Conservation (phyloP, 2,329 filamentous ascomycete genomes). For the Sporothrix dimorphospora region DNA sequence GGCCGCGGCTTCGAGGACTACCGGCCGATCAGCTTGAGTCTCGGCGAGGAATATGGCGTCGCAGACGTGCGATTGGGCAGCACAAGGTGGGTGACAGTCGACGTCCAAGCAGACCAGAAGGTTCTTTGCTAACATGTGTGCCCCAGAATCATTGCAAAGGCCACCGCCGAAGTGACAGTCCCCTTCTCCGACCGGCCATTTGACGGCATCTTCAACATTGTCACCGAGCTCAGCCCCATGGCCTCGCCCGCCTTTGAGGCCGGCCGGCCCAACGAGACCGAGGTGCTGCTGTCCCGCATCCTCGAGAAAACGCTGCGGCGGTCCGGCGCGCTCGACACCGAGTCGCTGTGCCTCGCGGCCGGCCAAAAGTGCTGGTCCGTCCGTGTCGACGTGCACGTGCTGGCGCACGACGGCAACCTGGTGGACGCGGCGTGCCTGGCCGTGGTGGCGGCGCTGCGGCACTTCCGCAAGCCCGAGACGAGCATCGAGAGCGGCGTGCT, state of each 20-base stretch:
- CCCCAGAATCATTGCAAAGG: constrained; percentile 75
- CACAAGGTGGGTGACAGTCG: constrained; percentile 65
- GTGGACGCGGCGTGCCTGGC: constrained; percentile 85
- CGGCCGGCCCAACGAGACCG: constrained; percentile 79
- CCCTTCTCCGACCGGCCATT: constrained; percentile 89
- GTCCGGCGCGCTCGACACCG: constrained; percentile 89
- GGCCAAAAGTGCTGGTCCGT: constrained; percentile 90
- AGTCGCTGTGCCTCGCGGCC: constrained; percentile 91
- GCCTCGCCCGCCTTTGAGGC: constrained; percentile 87
- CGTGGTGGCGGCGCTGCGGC: constrained; percentile 82
- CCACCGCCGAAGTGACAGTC: constrained; percentile 84
- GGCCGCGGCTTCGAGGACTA: constrained; percentile 80
- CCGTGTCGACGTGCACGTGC: constrained; percentile 86
- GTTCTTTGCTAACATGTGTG: neutral
- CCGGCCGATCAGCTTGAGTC: constrained; percentile 74
- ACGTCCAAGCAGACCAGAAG: neutral
- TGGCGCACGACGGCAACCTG: constrained; percentile 88
- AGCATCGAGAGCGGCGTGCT: constrained; percentile 82
- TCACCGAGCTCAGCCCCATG: constrained; percentile 89
- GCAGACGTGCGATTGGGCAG: constrained; percentile 87
- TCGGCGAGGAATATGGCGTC: constrained; percentile 89
- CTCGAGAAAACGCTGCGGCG: constrained; percentile 94
- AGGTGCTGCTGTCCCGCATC: constrained; percentile 82
- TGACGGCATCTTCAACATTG: constrained; percentile 92
- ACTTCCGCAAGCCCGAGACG: constrained; percentile 90